Evolutionary conservation across 2,329 filamentous ascomycete species (phyloP), one percentile per base, ranked within the genome.

Genomic region (Trichoderma asperellum): DNA sequence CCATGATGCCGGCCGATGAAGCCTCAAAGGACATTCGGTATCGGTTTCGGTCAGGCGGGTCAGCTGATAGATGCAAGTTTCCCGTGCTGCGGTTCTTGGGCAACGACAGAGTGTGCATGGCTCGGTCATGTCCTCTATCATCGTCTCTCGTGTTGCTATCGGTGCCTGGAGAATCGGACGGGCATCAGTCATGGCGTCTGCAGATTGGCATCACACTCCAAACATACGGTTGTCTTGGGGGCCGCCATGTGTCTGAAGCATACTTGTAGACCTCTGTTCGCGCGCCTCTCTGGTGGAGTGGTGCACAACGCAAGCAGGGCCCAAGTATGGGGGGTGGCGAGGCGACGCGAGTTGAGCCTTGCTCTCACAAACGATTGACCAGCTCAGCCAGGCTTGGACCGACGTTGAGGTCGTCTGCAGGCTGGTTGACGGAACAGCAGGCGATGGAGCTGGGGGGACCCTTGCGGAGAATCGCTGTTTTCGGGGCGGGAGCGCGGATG

Each of bases 1-100:
- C 91, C 74, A 83, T 80, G 71, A 80, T 77, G 71, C 81, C 80
- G 73, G 86, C 84, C 71, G 87, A 84, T 64, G 89, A 87, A 69
- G 88, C 89, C 79, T 96, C 93, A 76, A 94, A 89, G 62, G 93
- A 95, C 81, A 93, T 90, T 71, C 91, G 90, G 78, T 89, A 85
- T 81, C 88, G 84, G 73, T 85, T 84, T 72, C 86, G 88, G 73
- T 90, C 88, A 32, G 71, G 65, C n/a, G 75, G 79, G 70, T 87
- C 84, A 72, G 78, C 77, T 72, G 81, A 77, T 72, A 85, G 77
- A 69, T 83, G 80, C 70, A 90, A 82, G 75, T 89, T 90, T 64
- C 87, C 85, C n/a, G 88, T 89, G 77, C 88, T 90, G 75, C 86
- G 83, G 77, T 89, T 90, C 79, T 89, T 90, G 69, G 88, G 87